Evolutionary conservation across 768 basidiomycete species (phyloP).

Genomic region (Termitomyces bulborhizus): DNA sequence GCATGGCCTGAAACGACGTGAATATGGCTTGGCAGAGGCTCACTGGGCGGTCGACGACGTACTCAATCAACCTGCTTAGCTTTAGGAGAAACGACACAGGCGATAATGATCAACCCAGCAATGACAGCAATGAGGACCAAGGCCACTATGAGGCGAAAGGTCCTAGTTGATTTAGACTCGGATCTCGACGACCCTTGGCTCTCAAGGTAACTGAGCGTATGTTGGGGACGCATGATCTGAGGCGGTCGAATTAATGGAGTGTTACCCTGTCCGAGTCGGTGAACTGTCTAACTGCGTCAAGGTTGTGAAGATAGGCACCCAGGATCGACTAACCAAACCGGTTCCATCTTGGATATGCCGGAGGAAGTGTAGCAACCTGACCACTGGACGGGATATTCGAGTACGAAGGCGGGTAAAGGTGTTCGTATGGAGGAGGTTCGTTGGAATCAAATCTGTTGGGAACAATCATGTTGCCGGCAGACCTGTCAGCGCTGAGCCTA

Average conservation of each 20-base stretch:
- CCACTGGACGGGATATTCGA: not conserved
- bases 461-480: not conserved
- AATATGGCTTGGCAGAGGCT: not conserved
- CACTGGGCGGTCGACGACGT: not conserved
- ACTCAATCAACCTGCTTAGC: not conserved
- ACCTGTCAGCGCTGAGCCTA: too few species aligned
- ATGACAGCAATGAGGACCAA: not conserved
- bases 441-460: not conserved
- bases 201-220: not conserved
- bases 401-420: not conserved
- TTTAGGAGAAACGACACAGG: conserved; percentile 1
- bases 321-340: not conserved
- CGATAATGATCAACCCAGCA: not conserved
- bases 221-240: not conserved
- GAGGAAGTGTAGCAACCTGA: not conserved
- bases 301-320: not conserved
- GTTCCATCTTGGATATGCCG: not conserved
- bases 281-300: not conserved
- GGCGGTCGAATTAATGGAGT: not conserved
- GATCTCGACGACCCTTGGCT: not conserved
- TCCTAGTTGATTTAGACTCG: not conserved
- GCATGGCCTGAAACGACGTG: not conserved
- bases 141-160: not conserved
- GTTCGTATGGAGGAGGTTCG: not conserved
- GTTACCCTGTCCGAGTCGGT: not conserved